These are phyloP conservation scores for Penicillium sp. DNA, from an alignment of 2,329 filamentous ascomycete species.

Conservation along the genomic window DNA sequence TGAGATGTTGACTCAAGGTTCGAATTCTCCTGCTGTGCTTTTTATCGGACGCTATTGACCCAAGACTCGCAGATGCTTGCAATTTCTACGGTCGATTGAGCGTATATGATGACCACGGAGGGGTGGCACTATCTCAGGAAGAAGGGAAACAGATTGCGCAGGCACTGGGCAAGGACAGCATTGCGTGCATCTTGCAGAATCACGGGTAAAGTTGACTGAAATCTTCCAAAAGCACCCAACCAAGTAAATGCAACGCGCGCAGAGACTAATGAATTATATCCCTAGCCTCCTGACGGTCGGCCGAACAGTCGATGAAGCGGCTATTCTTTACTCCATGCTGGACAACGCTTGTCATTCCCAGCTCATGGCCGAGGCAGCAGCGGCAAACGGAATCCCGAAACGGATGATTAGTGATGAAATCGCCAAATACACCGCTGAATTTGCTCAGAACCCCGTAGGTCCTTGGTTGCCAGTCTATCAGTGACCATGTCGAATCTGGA, in stretches of 20 bases:
- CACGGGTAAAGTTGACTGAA: constrained; percentile 27
- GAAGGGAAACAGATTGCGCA: constrained; percentile 35
- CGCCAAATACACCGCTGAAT: constrained; percentile 31
- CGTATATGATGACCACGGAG: constrained; percentile 38
- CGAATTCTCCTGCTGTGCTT: background rate
- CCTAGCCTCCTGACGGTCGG: constrained; percentile 37
- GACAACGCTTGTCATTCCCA: constrained; percentile 40
- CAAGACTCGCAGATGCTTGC: constrained; percentile 27
- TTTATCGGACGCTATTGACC: background rate
- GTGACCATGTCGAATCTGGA: background rate
- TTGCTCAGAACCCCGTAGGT: constrained; percentile 33
- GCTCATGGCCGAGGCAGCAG: constrained; percentile 37
- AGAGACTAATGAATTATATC: constrained; percentile 11
- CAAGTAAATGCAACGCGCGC: too few relatives aligned
- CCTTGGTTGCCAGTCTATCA: background rate
- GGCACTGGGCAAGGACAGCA: constrained; percentile 36
- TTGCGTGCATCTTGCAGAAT: constrained; percentile 39
- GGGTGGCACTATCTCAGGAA: constrained; percentile 36
- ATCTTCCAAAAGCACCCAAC: too few relatives aligned
- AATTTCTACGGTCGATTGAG: constrained; percentile 35
- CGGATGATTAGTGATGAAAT: constrained; percentile 30
- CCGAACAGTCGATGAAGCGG: constrained; percentile 37
- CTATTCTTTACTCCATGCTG: constrained; percentile 36
- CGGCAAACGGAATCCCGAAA: constrained; percentile 34
- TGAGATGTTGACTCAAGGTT: constrained; percentile 57